These are phyloP conservation scores for Tanacetum coccineum DNA, from an alignment of 129 eudicot genomes.

Conservation along the genomic window DNA sequence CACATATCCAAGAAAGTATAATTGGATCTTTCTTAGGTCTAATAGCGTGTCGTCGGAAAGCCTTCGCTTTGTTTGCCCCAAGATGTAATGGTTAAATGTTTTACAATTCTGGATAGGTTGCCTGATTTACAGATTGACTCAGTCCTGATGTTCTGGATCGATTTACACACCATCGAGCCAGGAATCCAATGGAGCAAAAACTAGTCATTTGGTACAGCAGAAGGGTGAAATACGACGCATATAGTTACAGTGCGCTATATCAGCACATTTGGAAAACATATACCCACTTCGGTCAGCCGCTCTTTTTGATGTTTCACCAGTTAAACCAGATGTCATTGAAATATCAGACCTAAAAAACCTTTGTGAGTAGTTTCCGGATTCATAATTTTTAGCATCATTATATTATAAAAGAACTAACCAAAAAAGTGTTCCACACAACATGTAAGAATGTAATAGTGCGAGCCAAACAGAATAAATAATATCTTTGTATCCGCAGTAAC, in stretches of 20 bases:
- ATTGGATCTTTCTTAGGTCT: too few relatives aligned
- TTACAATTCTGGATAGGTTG: conserved; percentile 5
- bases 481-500: neutral
- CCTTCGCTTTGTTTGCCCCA: too few relatives aligned
- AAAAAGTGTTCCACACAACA: neutral
- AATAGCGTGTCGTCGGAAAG: too few relatives aligned
- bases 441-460: too few relatives aligned
- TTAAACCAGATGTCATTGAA: conserved; percentile 68
- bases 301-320: conserved; percentile 88
- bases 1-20: too few relatives aligned
- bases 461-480: neutral
- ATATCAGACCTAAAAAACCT: conserved; percentile 60
- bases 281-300: conserved; percentile 98
- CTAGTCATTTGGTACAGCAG: conserved; percentile 62
- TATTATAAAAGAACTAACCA: neutral
- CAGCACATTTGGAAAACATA: conserved; percentile 88
- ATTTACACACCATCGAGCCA: conserved; percentile 68
- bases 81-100: conserved; percentile 5
- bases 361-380: conserved; percentile 46
- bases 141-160: conserved; percentile 79
- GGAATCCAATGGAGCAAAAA: conserved; percentile 91
- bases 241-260: conserved; percentile 71
- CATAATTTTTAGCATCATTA: neutral
- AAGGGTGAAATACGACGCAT: conserved; percentile 69
- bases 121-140: conserved; percentile 62